Percentiles rank a stretch among this genome's conserved stretches.
Evolutionary conservation across 2,329 filamentous ascomycete genomes (phyloP).

Genomic region (Xylariales sp.): DNA sequence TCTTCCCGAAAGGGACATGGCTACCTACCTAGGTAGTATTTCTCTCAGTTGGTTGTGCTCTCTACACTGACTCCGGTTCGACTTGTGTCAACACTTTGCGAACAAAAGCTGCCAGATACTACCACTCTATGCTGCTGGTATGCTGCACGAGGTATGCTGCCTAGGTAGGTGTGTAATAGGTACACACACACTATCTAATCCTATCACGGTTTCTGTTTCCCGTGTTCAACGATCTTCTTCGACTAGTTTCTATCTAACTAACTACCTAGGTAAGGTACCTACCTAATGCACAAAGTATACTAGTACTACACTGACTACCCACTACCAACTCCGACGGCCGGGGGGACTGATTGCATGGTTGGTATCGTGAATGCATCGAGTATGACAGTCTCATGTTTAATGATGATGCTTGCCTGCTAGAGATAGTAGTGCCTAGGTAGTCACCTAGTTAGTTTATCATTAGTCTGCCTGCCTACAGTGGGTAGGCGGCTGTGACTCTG

Average conservation of each 20-base stretch:
- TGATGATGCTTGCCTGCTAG: slow-evolving; percentile 20
- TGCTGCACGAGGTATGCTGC: too few relatives aligned
- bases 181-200: too few relatives aligned
- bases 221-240: slow-evolving; percentile 10
- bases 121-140: too few relatives aligned
- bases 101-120: neutral
- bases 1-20: slow-evolving; percentile 17
- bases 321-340: neutral
- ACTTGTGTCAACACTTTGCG: slow-evolving; percentile 28
- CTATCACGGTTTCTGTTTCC: too few relatives aligned
- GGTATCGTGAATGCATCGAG: slow-evolving; percentile 10
- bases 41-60: too few relatives aligned
- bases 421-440: too few relatives aligned
- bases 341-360: slow-evolving; percentile 15
- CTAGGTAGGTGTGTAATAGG: too few relatives aligned
- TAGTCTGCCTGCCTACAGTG: too few relatives aligned
- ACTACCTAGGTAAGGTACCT: too few relatives aligned
- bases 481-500: slow-evolving; percentile 32
- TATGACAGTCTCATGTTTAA: slow-evolving; percentile 36
- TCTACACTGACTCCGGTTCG: slow-evolving; percentile 4
- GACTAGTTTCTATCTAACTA: slow-evolving; percentile 18
- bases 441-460: too few relatives aligned
- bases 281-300: too few relatives aligned
- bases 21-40: too few relatives aligned
- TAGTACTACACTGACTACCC: neutral